Conservation (phyloP, 1,284 basidiomycete genomes). For the Apiotrichum mycotoxinovorans region DNA sequence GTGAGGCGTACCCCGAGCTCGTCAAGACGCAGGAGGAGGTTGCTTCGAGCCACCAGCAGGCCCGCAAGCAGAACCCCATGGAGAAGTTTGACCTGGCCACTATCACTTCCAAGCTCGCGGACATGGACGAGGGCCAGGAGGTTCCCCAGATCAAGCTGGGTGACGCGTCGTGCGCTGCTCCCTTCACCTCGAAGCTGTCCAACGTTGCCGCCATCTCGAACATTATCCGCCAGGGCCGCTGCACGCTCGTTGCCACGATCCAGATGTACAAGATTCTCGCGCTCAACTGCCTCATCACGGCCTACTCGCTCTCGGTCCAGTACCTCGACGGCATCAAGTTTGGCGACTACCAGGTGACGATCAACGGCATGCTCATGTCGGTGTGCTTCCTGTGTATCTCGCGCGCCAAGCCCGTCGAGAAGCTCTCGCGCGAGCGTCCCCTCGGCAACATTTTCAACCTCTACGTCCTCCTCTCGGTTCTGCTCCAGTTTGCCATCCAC, state of each 20-base stretch:
- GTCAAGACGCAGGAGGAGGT: slow-evolving; percentile 84
- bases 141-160: slow-evolving; percentile 95
- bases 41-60: slow-evolving; percentile 60
- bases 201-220: slow-evolving; percentile 90
- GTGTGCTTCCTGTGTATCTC: slow-evolving; percentile 96
- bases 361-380: slow-evolving; percentile 92
- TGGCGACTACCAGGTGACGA: slow-evolving; percentile 90
- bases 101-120: slow-evolving; percentile 84
- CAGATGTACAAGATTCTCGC: slow-evolving; percentile 99
- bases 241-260: slow-evolving; percentile 91
- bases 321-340: slow-evolving; percentile 97
- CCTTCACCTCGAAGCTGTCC: slow-evolving; percentile 91
- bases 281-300: slow-evolving; percentile 91
- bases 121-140: slow-evolving; percentile 83
- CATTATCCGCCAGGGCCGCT: slow-evolving; percentile 93
- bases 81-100: slow-evolving; percentile 86
- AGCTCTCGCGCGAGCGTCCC: slow-evolving; percentile 82
- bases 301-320: slow-evolving; percentile 90
- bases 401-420: slow-evolving; percentile 92
- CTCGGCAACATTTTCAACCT: slow-evolving; percentile 92
- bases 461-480: slow-evolving; percentile 83
- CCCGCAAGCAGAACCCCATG: slow-evolving; percentile 76
- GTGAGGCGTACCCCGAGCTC: slow-evolving; percentile 78
- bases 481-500: slow-evolving; percentile 87
- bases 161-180: slow-evolving; percentile 91